Evolutionary conservation across 2,329 filamentous ascomycete species (phyloP), one percentile per base, ranked within the genome.

Genomic region (Penicillium sp.): DNA sequence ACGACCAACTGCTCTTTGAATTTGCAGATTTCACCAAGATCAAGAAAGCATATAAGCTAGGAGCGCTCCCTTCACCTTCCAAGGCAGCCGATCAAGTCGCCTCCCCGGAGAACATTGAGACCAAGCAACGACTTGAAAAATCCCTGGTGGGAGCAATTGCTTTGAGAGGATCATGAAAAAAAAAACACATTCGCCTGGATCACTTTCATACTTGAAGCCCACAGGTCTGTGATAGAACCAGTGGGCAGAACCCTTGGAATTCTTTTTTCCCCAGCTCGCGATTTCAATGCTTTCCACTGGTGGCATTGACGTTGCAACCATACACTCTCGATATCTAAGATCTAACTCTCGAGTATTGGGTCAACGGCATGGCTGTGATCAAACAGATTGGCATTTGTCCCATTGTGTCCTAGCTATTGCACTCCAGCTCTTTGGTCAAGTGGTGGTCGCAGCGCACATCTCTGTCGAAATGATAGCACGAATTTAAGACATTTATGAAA

Each of bases 11-110:
- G n/a, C 73, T 96, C 18, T 71, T 74, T 0, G 67, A 72, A 0
- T 75, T 84, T 24, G 83, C 86, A 2, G 90, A 96, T 68, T 71
- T 88, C 64, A 71, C 78, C 21, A 88, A 86, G 67, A 83, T 97
- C 31, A 85, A 84, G 67, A 97, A 96, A 75, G 86, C 90, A 59
- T 97, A 97, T 75, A 96, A 96, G 71, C 75, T 97, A 29, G 89
- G 89, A 58, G 79, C 81, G 7, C 69, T 84, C n/a, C 74, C 77
- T 44, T 81, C 79, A 61, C 74, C 58, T 34, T 43, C 57, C 5
- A 68, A 64, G 34, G 34, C 34, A 13, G 4, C 34, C 6, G 34
- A 36, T n/a, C 34, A 36, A 36, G 14, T 36, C n/a, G 13, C 58
- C 34, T 43, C 57, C 5, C 67, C 64, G 52, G 54, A 24, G 11